Evolutionary conservation across 257 asterid species (phyloP).

Genomic region (Eucommia ulmoides): DNA sequence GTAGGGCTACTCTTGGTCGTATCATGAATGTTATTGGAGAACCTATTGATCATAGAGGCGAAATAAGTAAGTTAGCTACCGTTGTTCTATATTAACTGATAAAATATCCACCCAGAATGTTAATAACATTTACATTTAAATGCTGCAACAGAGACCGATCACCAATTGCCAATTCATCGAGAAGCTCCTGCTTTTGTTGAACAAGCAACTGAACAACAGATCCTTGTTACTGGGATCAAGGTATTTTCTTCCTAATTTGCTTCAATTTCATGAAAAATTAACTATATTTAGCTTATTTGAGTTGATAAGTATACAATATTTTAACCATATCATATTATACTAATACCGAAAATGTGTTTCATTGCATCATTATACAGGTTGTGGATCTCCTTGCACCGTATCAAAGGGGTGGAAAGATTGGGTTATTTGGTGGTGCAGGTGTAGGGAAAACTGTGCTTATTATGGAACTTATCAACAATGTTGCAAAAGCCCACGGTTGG

Average conservation of each 20-base stretch:
- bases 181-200: conserved; percentile 96
- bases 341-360: no score
- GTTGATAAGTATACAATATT: no score
- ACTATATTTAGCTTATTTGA: no score
- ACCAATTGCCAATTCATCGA: conserved; percentile 82
- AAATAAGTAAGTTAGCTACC: conserved; percentile 40
- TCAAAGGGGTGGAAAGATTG: conserved; percentile 98
- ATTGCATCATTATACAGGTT: conserved; percentile 28
- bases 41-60: conserved; percentile 84
- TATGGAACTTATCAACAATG: conserved; percentile 91
- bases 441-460: conserved; percentile 94
- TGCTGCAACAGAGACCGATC: conserved; percentile 57
- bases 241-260: conserved; percentile 25
- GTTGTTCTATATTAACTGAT: neutral
- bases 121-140: conserved; percentile 11
- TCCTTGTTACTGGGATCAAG: conserved; percentile 96
- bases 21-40: conserved; percentile 93
- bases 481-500: conserved; percentile 94
- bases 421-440: conserved; percentile 97
- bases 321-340: no score
- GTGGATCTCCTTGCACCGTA: conserved; percentile 96
- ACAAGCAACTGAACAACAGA: conserved; percentile 92
- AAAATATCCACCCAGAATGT: neutral
- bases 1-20: conserved; percentile 96
- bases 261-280: no score